phyloP scores from a whole-genome alignment of 192 early-diverging fungal genomes.

The Linnemannia hyalina region DNA sequence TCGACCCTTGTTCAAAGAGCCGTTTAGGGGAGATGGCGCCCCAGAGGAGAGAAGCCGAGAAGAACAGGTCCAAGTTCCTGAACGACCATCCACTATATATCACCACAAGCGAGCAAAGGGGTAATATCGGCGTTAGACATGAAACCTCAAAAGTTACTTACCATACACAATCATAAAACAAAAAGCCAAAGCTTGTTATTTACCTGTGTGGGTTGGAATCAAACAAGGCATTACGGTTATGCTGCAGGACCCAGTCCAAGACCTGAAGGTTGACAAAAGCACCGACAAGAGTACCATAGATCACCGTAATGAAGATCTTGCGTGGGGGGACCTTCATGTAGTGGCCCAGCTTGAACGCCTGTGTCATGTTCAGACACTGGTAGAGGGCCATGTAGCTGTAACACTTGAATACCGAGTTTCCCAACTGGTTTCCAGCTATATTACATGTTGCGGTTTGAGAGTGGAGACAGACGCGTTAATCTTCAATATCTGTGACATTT shows the following conservation, averaged over 20 bases:
- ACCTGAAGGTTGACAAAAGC: conserved; percentile 47
- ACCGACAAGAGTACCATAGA: conserved; percentile 35
- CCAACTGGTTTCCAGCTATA: conserved; percentile 67
- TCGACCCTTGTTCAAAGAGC: conserved; percentile 19
- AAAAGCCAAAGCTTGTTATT: not conserved
- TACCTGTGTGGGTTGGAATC: conserved; percentile 28
- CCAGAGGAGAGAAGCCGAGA: conserved; percentile 45
- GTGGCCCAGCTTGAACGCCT: conserved; percentile 76
- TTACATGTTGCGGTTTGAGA: too few species aligned
- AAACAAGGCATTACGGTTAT: conserved; percentile 41
- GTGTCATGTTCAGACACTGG: conserved; percentile 82
- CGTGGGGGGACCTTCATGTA: conserved; percentile 51
- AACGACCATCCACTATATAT: conserved; percentile 43
- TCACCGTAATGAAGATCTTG: conserved; percentile 39
- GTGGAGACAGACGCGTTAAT: not conserved
- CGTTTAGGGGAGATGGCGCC: conserved; percentile 43
- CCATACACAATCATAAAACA: not conserved
- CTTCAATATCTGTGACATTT: not conserved
- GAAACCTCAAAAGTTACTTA: not conserved
- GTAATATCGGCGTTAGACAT: not conserved
- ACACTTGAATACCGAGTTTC: conserved; percentile 72
- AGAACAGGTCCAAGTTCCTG: conserved; percentile 45
- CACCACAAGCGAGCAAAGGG: not conserved
- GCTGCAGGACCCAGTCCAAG: conserved; percentile 34
- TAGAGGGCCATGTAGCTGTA: conserved; percentile 70